Percentiles rank a stretch among this genome's conserved stretches.
Conservation (phyloP, 163 green algal genomes). For the Volvox carteri region DNA sequence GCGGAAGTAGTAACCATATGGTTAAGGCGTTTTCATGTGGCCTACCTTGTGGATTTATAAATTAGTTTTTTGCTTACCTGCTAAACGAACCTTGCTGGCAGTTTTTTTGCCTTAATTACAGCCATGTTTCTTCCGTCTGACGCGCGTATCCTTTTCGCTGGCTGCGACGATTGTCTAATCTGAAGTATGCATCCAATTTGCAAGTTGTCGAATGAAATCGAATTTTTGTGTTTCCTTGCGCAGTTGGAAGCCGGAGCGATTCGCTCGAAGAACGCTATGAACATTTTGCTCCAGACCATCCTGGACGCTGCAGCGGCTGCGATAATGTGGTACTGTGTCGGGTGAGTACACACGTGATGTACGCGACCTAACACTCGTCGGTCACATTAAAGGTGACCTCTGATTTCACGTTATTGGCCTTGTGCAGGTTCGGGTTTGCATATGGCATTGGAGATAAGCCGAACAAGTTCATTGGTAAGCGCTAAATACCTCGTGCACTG, state of each 20-base stretch:
- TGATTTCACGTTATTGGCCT: no score
- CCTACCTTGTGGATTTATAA: background rate
- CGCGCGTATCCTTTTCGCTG: background rate
- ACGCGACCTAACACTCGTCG: background rate
- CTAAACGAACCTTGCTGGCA: background rate
- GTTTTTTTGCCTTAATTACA: background rate
- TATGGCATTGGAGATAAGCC: conserved; percentile 68
- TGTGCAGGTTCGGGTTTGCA: conserved; percentile 78
- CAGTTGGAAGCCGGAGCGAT: conserved; percentile 89
- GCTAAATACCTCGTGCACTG: no score
- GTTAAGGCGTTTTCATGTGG: background rate
- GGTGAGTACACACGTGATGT: conserved; percentile 63
- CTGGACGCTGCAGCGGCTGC: conserved; percentile 79
- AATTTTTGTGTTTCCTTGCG: background rate
- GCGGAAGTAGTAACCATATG: background rate
- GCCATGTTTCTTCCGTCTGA: background rate
- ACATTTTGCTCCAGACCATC: conserved; percentile 92
- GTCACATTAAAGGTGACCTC: no score
- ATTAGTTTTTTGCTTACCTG: background rate
- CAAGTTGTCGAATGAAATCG: background rate
- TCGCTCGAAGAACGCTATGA: conserved; percentile 87
- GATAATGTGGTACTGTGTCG: conserved; percentile 80
- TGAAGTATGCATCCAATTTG: background rate
- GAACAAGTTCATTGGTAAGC: conserved; percentile 81
- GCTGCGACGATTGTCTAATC: background rate